Evolutionary conservation across 2,329 filamentous ascomycete species (phyloP), one percentile per base, ranked within the genome.

Genomic region (Harringtonia lauricola): DNA sequence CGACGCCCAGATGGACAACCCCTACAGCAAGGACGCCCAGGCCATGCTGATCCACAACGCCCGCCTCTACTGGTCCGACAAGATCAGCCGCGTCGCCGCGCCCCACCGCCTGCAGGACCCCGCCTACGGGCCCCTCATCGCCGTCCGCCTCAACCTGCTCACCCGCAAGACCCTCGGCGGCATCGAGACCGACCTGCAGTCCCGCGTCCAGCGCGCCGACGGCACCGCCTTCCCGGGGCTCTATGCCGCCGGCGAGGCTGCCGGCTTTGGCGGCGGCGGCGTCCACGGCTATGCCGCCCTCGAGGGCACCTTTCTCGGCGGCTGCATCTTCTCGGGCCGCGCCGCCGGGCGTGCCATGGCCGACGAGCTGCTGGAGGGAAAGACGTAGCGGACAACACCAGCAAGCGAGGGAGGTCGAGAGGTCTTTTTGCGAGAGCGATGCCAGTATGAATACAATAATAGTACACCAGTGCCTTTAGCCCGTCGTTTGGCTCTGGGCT

Each of bases 211-310:
- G 64, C 62, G 59, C 40, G 54, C 60, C 1, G 62, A 68, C 22
- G 74, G 74, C 7, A 61, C 62, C 8, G 49, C 56, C 0, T 78
- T 79, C 52, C 63, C 68, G 0, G 74, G 74, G 0, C 52, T 80
- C 14, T 80, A 78, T 44, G 74, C 76, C 1, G 76, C 75, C 0
- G 76, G 76, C 7, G 76, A 80, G 54, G 72, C 63, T 1, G 74
- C 75, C 0, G 76, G 76, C 0, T 80, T 80, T 45, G 76, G 76
- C 0, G 76, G 76, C 2, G 76, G 76, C 2, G 76, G 76, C 15
- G 71, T 79, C 1, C 76, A 80, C 50, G 76, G 76, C 0, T 79
- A 80, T 51, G 76, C 65, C 51, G 72, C 76, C 2, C 67, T 80
- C 30, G 76, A 80, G 56, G 76, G 76, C 1, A 79, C 76, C 0